A percentile compares a stretch with the other conserved stretches of the same genome.
Conservation (phyloP, 306 rosid genomes). For the Leucaena leucocephala region DNA sequence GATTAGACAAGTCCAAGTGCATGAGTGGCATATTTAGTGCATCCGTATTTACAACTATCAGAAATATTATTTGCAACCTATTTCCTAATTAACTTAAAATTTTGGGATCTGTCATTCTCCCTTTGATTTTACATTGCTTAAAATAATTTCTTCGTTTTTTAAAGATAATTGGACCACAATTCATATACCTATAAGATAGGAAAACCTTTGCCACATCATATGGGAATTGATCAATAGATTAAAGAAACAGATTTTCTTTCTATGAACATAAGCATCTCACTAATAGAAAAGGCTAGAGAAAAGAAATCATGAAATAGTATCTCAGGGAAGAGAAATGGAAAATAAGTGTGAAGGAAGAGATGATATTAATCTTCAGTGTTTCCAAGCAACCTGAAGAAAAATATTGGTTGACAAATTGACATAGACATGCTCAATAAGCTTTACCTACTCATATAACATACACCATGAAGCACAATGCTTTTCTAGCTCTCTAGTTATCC, state of each 20-base stretch:
- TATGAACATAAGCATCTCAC: constrained; percentile 21
- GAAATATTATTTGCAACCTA: too few relatives aligned
- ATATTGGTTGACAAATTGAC: constrained; percentile 39
- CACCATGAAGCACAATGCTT: constrained; percentile 48
- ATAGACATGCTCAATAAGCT: constrained; percentile 34
- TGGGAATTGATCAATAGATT: background rate
- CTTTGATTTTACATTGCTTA: too few relatives aligned
- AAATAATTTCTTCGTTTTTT: background rate
- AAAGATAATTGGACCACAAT: background rate
- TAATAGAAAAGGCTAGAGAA: constrained; percentile 11
- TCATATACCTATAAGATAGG: background rate
- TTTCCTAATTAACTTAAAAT: too few relatives aligned
- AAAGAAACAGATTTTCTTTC: background rate
- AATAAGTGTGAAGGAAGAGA: constrained; percentile 24
- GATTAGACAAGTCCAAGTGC: too few relatives aligned
- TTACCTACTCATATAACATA: constrained; percentile 46
- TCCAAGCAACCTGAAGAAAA: constrained; percentile 44
- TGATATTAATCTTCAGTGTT: constrained; percentile 42
- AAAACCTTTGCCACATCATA: background rate
- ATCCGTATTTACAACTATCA: too few relatives aligned
- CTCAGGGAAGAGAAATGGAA: constrained; percentile 8
- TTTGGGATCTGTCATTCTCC: too few relatives aligned
- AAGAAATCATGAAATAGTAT: background rate
- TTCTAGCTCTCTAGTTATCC: constrained; percentile 41
- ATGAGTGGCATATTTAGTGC: too few relatives aligned